Conservation (phyloP, 2,329 filamentous ascomycete genomes). For the Fusarium subtropicale region DNA sequence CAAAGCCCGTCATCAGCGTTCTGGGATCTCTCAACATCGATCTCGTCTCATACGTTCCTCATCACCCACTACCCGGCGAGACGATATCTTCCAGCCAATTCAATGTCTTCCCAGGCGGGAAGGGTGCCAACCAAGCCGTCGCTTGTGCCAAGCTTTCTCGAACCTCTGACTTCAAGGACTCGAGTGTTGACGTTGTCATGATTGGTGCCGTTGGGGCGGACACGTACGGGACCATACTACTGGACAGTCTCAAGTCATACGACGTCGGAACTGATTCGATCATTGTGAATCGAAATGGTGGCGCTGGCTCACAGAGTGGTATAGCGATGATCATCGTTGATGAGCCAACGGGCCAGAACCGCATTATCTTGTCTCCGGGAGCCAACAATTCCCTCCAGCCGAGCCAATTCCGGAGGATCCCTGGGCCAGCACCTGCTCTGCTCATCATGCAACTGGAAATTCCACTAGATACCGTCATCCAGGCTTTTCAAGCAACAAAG, state of each 20-base stretch:
- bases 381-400: slow-evolving; percentile 70
- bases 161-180: slow-evolving; percentile 52
- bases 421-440: slow-evolving; percentile 63
- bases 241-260: slow-evolving; percentile 66
- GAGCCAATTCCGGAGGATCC: slow-evolving; percentile 51
- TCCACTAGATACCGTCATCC: slow-evolving; percentile 72
- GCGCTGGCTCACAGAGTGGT: slow-evolving; percentile 66
- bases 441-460: slow-evolving; percentile 83
- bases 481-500: slow-evolving; percentile 66
- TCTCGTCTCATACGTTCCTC: slow-evolving; percentile 88
- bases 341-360: slow-evolving; percentile 78
- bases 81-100: slow-evolving; percentile 85
- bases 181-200: slow-evolving; percentile 69
- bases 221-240: slow-evolving; percentile 70
- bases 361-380: slow-evolving; percentile 78
- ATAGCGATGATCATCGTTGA: slow-evolving; percentile 83
- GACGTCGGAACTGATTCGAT: slow-evolving; percentile 72
- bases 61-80: slow-evolving; percentile 86
- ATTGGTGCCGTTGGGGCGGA: slow-evolving; percentile 80
- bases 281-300: slow-evolving; percentile 48
- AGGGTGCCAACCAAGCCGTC: slow-evolving; percentile 95
- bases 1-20: slow-evolving; percentile 71
- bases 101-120: slow-evolving; percentile 85
- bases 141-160: slow-evolving; percentile 85
- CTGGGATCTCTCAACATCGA: slow-evolving; percentile 96